These are phyloP conservation scores for Colletotrichum siamense DNA, from an alignment of 2,329 filamentous ascomycete species.

Conservation along the genomic window DNA sequence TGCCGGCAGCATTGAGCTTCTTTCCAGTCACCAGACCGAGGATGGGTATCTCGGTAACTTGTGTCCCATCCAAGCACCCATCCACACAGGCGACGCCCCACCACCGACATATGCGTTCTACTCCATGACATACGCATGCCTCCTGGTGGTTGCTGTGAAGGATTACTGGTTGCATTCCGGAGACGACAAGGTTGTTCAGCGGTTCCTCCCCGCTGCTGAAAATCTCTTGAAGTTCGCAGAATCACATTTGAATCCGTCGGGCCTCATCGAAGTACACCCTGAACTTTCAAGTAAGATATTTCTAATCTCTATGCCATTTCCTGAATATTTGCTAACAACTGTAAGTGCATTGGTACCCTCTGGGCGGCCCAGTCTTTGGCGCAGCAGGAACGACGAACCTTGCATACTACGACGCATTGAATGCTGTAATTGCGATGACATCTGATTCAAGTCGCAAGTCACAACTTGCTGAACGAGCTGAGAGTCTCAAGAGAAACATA, in stretches of 20 bases:
- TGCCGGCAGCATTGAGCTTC: slow-evolving; percentile 8
- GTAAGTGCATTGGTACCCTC: slow-evolving; percentile 10
- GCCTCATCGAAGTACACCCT: slow-evolving; percentile 5
- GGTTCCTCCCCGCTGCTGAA: background rate
- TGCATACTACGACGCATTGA: slow-evolving; percentile 11
- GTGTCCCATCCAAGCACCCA: slow-evolving; percentile 7
- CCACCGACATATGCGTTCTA: slow-evolving; percentile 16
- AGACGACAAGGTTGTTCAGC: background rate
- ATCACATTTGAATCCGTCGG: background rate
- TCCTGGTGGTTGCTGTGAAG: slow-evolving; percentile 6
- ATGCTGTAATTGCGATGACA: background rate
- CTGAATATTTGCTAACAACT: background rate
- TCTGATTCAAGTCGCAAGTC: background rate
- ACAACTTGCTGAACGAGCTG: background rate
- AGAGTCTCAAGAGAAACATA: background rate
- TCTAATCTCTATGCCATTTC: background rate
- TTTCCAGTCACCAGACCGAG: slow-evolving; percentile 7
- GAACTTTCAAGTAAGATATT: background rate
- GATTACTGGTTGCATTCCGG: slow-evolving; percentile 16
- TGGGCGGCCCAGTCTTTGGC: slow-evolving; percentile 1
- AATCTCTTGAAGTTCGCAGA: background rate
- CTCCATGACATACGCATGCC: slow-evolving; percentile 10
- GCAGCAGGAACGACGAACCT: background rate
- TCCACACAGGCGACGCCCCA: background rate
- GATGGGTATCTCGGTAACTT: slow-evolving; percentile 15